Percentiles rank a stretch among this genome's conserved stretches.
Evolutionary conservation across 2,329 filamentous ascomycete species (phyloP).

Genomic region (Thelonectria discophora): DNA sequence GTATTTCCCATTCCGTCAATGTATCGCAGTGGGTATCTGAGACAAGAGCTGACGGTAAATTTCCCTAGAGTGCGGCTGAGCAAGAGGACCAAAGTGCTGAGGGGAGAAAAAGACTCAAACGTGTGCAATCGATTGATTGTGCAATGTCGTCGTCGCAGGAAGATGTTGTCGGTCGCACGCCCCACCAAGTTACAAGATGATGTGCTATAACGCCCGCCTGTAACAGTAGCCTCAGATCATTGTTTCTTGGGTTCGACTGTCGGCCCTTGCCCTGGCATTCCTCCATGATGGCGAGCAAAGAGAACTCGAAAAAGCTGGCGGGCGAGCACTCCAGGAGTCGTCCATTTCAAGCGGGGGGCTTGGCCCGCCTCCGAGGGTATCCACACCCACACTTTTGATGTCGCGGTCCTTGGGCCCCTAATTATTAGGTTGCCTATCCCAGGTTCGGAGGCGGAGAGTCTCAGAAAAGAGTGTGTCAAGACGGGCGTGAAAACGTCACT

Average conservation of each 20-base stretch:
- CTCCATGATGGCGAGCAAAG: not conserved
- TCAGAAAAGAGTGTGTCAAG: not conserved
- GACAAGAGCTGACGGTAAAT: not conserved
- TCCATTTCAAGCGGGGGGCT: not conserved
- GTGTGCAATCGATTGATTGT: not conserved
- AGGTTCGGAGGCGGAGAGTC: not conserved
- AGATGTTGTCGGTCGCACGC: constrained; percentile 1
- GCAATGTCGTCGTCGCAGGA: not conserved
- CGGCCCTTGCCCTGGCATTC: no score
- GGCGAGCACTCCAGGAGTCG: not conserved
- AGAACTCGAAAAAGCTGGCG: not conserved
- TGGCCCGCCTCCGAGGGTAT: constrained; percentile 5
- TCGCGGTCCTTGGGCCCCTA: not conserved
- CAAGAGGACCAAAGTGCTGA: not conserved
- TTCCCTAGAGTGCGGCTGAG: not conserved
- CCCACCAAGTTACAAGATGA: constrained; percentile 10
- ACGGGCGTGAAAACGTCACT: not conserved
- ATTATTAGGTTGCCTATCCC: constrained; percentile 4
- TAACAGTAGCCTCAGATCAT: constrained; percentile 2
- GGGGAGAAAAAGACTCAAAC: constrained; percentile 1
- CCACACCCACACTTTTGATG: constrained; percentile 9
- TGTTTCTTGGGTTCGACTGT: not conserved
- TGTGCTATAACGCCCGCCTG: constrained; percentile 5
- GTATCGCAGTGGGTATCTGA: not conserved
- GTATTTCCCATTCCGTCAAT: constrained; percentile 6